Conservation (phyloP, 1,139 yeast species). For the Pichia sp. region DNA sequence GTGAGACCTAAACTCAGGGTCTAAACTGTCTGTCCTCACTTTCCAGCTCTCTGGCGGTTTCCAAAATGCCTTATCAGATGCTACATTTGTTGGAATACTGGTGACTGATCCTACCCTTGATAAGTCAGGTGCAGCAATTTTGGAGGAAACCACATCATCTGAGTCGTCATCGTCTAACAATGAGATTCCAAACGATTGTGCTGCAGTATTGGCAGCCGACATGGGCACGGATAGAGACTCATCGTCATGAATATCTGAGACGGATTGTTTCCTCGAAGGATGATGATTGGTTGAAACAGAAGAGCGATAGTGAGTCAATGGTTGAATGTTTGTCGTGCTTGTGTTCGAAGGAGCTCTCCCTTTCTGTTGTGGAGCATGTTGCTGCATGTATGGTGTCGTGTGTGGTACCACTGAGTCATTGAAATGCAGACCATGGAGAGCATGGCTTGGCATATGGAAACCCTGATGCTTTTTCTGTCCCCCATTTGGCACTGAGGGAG, state of each 20-base stretch:
- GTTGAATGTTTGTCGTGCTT: constrained; percentile 1
- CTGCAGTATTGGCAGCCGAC: constrained; percentile 17
- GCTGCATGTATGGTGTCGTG: background rate
- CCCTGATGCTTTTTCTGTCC: constrained; percentile 2
- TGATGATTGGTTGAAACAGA: background rate
- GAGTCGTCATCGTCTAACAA: constrained; percentile 21
- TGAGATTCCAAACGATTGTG: constrained; percentile 26
- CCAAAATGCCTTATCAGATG: constrained; percentile 25
- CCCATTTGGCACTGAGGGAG: background rate
- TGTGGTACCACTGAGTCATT: background rate
- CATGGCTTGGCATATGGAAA: background rate
- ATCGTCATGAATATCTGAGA: background rate
- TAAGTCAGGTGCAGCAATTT: constrained; percentile 18
- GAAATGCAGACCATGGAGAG: background rate
- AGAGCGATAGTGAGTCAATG: constrained; percentile 9
- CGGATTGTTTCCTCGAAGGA: background rate
- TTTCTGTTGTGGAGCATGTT: constrained; percentile 1
- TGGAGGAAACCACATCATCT: constrained; percentile 21
- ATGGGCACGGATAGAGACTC: constrained; percentile 15
- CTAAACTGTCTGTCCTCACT: constrained; percentile 21
- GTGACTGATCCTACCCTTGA: constrained; percentile 24
- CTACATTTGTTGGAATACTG: constrained; percentile 13
- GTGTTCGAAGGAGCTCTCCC: constrained; percentile 11
- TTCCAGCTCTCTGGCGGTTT: constrained; percentile 34
- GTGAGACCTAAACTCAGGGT: background rate